Evolutionary conservation across 2,329 filamentous ascomycete genomes (phyloP), one percentile per base, ranked within the genome.

Genomic region (Colletotrichum lindemuthianum): DNA sequence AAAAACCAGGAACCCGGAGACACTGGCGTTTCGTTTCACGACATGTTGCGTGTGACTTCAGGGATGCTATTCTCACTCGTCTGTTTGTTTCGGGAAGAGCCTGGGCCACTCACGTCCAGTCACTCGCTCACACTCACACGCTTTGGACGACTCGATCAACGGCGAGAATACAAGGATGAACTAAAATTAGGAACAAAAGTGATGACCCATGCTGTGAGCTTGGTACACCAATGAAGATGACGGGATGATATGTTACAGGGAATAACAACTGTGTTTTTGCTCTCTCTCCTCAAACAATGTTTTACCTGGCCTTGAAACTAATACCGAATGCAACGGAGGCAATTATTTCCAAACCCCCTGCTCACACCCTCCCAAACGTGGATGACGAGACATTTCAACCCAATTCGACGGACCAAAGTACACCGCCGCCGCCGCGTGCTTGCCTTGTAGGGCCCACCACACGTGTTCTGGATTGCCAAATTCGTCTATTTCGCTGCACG

Each of bases 21-120:
- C 33, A 41, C n/a, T 44, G 47, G 51, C 34, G 61, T 61, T 65
- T 61, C 45, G 61, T 61, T 61, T 65, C 59, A 52, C 24, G 58
- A 65, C 56, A 32, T 51, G 51, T 45, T 24, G 24, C 24, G 4
- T 5, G 24, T 4, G 24, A 24, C 24, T 41, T 5, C 45, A 51
- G 44, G 61, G 61, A 24, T 24, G 24, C 24, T 24, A 24, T 24
- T 2, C 24, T 24, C 24, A 24, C 24, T 1, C 24, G 24, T 24
- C 24, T 24, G 24, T 24, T 24, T n/a, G n/a, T n/a, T 24, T 24
- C 24, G 24, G 24, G 24, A 24, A 24, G 24, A 24, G 24, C 24
- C 24, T 24, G 5, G 24, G 3, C 24, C 24, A 24, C 24, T 24
- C 3, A 24, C 24, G 5, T 24, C 24, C 24, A 24, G 24, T 24